Evolutionary conservation across 2,329 filamentous ascomycete species (phyloP), one percentile per base, ranked within the genome.

Genomic region (Nigrospora sphaerica): DNA sequence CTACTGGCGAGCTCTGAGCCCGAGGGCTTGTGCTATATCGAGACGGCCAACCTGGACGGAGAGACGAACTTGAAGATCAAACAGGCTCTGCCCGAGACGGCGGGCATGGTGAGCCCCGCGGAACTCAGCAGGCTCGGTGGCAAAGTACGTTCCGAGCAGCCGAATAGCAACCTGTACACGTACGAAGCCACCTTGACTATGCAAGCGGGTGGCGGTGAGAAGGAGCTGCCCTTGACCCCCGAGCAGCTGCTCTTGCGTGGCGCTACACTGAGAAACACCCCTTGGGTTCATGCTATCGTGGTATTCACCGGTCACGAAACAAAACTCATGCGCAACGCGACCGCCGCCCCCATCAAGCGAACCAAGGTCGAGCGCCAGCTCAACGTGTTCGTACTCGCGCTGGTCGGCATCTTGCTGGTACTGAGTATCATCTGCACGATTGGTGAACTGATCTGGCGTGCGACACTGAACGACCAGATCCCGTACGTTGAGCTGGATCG

Each of bases 51-150:
- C 62, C 74, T 98, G 48, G 93, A 98, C 59, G 93, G 93, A 56
- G 93, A 98, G 69, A 98, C 93, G 17, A 98, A 98, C 63, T 72
- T 98, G 56, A 98, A 98, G 70, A 95, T 98, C 71, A 98, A 98
- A 71, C 93, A 98, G 70, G 92, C 84, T 2, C 83, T 96, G 45
- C 92, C 93, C 1, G 93, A 98, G 71, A 98, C 93, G 0, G 83
- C 86, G 13, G 77, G 86, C 50, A 75, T 96, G 62, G 90, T 98
- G 49, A 95, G 88, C 61, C 81, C 90, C 16, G 83, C 79, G 52
- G 92, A 97, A 58, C 73, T 98, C 51, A 88, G 89, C 61, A 79
- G 92, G 51, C 71, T 98, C 4, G 87, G 88, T 40, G 93, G 93
- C 31, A 85, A 86, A 51, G 74, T 98, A 57, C 86, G 88, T 57